phyloP scores from a whole-genome alignment of 768 basidiomycete genomes.

The Naganishia randhawae region DNA sequence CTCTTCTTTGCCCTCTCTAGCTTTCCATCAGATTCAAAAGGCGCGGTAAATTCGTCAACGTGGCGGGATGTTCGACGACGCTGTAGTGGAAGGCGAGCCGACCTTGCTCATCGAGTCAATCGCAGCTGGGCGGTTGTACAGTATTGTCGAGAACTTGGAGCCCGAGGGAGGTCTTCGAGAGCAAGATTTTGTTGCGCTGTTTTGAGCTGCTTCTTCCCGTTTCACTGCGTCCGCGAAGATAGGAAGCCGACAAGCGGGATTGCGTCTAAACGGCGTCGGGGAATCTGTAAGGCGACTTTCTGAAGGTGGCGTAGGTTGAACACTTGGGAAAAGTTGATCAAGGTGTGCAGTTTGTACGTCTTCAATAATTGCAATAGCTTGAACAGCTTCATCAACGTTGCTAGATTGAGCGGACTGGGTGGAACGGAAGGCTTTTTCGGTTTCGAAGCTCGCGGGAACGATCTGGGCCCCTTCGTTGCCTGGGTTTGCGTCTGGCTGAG shows the following conservation, averaged over 20 bases:
- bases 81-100: background rate
- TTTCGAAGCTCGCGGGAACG: background rate
- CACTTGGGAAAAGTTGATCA: background rate
- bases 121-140: background rate
- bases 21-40: background rate
- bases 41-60: background rate
- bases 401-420: background rate
- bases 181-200: background rate
- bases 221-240: constrained; percentile 6
- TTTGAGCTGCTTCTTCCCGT: background rate
- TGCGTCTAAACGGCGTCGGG: background rate
- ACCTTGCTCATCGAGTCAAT: background rate
- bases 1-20: background rate
- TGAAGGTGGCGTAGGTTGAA: background rate
- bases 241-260: background rate
- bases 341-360: background rate
- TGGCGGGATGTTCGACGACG: background rate
- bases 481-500: background rate
- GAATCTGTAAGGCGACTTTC: background rate
- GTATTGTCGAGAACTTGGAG: background rate
- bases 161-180: background rate
- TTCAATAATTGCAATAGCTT: background rate
- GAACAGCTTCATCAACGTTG: background rate
- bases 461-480: background rate
- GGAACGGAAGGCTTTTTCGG: background rate